phyloP scores from a whole-genome alignment of 1,139 yeast species.

The Zhuliangozyma parablackwelliae region DNA sequence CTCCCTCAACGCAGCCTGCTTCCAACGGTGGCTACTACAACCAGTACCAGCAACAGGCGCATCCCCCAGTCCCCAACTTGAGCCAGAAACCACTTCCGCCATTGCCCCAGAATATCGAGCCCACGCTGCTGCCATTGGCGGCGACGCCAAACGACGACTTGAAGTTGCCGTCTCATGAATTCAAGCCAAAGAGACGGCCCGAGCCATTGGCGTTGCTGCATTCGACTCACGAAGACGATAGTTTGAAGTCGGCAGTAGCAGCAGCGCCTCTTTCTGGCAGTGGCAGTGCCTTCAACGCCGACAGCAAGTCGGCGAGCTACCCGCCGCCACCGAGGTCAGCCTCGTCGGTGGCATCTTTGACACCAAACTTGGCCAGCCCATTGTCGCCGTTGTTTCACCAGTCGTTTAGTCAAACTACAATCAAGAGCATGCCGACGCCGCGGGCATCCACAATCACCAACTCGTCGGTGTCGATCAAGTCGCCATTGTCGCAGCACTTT shows the following conservation, averaged over 20 bases:
- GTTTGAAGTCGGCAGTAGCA: conserved; percentile 10
- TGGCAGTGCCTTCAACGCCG: too few species aligned
- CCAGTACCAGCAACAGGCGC: conserved; percentile 4
- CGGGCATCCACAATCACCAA: conserved; percentile 5
- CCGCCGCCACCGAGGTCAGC: conserved; percentile 14
- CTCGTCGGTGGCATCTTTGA: conserved; percentile 17
- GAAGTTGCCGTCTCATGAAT: conserved; percentile 25
- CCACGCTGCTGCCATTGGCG: conserved; percentile 5
- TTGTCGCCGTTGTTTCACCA: conserved; percentile 41
- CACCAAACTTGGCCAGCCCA: conserved; percentile 36
- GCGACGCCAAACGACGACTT: conserved; percentile 9
- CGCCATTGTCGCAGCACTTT: conserved; percentile 8
- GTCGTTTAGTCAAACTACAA: conserved; percentile 25
- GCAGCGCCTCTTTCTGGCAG: too few species aligned
- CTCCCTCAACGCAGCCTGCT: too few species aligned
- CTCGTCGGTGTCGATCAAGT: conserved; percentile 5
- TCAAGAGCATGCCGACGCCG: conserved; percentile 6
- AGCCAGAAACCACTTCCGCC: conserved; percentile 9
- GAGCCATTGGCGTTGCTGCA: conserved; percentile 38
- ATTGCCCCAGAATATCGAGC: conserved; percentile 8
- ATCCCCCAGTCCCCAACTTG: conserved; percentile 4
- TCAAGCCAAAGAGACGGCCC: conserved; percentile 42
- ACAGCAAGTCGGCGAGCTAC: too few species aligned
- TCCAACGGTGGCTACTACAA: too few species aligned
- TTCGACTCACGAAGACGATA: conserved; percentile 25